phyloP scores from a whole-genome alignment of 2,329 filamentous ascomycete genomes.

The Herpotrichia juniperi region DNA sequence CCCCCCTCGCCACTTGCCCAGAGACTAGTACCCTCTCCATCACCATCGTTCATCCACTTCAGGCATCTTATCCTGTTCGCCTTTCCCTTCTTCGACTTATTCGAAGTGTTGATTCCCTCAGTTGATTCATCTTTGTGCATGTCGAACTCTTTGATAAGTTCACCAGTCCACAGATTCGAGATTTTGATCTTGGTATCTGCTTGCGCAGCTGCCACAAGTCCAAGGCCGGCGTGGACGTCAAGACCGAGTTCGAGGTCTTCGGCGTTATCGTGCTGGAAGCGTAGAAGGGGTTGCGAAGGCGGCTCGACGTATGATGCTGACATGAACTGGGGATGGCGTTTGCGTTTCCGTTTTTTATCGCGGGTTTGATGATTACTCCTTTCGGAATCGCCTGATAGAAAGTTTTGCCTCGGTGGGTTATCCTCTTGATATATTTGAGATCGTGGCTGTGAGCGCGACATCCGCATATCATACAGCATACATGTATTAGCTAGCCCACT shows the following conservation, averaged over 20 bases:
- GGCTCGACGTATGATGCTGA: no score
- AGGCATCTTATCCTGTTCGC: conserved; percentile 17
- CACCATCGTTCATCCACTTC: conserved; percentile 13
- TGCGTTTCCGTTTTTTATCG: conserved; percentile 21
- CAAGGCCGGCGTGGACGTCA: conserved; percentile 33
- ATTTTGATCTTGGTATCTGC: conserved; percentile 29
- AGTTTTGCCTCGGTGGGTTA: conserved; percentile 15
- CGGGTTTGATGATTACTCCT: conserved; percentile 10
- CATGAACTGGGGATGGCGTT: conserved; percentile 2
- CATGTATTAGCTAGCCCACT: conserved; percentile 33
- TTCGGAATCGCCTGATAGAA: conserved; percentile 11
- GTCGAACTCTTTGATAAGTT: conserved; percentile 29
- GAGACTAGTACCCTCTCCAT: conserved; percentile 21
- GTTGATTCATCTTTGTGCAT: no score
- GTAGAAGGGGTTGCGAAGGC: conserved; percentile 32
- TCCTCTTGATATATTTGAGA: conserved; percentile 4
- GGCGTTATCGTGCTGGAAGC: conserved; percentile 31
- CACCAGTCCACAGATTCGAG: conserved; percentile 41
- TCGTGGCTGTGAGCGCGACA: background rate
- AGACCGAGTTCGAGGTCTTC: conserved; percentile 34
- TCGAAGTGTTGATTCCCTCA: background rate
- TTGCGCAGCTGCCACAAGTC: conserved; percentile 41
- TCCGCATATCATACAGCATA: conserved; percentile 40
- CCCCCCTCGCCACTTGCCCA: conserved; percentile 30
- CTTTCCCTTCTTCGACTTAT: background rate